These are phyloP conservation scores for Yarrowia sp. DNA, from an alignment of 805 yeast genomes.

Conservation along the genomic window DNA sequence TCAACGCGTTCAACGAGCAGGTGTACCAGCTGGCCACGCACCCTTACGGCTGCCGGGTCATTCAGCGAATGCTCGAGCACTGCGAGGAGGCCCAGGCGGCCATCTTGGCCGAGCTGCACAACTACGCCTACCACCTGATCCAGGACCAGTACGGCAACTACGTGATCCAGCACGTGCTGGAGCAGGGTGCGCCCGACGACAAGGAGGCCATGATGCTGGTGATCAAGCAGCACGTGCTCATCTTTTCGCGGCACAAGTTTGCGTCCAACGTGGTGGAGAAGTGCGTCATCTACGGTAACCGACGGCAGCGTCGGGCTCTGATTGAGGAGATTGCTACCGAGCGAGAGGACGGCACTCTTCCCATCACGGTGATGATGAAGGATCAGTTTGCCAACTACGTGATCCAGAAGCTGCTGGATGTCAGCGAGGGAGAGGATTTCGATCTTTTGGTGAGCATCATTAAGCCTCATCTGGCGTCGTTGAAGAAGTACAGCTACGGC, in stretches of 20 bases:
- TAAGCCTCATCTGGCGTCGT: slow-evolving; percentile 72
- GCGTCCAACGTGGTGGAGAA: slow-evolving; percentile 98
- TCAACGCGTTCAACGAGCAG: slow-evolving; percentile 58
- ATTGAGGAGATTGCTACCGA: slow-evolving; percentile 54
- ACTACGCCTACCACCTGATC: slow-evolving; percentile 69
- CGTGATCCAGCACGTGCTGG: slow-evolving; percentile 92
- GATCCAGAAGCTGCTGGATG: slow-evolving; percentile 88
- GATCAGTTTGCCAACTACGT: slow-evolving; percentile 98
- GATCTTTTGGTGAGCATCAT: slow-evolving; percentile 68
- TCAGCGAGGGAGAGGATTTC: slow-evolving; percentile 68
- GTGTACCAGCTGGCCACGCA: slow-evolving; percentile 88
- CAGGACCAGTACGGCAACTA: slow-evolving; percentile 98
- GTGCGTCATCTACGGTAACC: slow-evolving; percentile 72
- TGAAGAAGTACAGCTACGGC: slow-evolving; percentile 67
- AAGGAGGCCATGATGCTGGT: slow-evolving; percentile 61
- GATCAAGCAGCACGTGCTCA: slow-evolving; percentile 69
- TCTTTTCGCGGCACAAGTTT: slow-evolving; percentile 91
- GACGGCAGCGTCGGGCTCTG: slow-evolving; percentile 58
- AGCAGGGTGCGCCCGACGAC: slow-evolving; percentile 63
- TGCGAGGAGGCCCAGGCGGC: slow-evolving; percentile 64
- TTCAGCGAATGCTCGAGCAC: slow-evolving; percentile 85
- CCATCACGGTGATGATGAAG: slow-evolving; percentile 89
- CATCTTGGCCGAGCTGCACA: slow-evolving; percentile 69
- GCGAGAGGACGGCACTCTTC: slow-evolving; percentile 38
- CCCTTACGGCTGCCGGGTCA: slow-evolving; percentile 96